Evolutionary conservation across 768 basidiomycete genomes (phyloP).

Genomic region (Lactarius akahatsu): DNA sequence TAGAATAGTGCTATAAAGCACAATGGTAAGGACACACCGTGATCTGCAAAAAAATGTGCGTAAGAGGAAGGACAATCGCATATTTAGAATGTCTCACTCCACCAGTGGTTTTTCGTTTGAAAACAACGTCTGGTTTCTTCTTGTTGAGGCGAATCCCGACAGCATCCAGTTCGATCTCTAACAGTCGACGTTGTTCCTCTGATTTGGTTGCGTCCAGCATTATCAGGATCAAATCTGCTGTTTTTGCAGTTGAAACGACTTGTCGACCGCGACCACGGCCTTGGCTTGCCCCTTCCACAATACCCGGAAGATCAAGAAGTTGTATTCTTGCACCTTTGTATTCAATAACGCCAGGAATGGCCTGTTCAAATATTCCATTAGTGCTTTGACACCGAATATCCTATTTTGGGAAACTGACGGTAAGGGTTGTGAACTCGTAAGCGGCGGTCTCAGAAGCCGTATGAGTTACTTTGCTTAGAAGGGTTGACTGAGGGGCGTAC

Average conservation of each 20-base stretch:
- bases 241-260: slow-evolving; percentile 73
- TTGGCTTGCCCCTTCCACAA: slow-evolving; percentile 91
- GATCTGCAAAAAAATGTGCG: slow-evolving; percentile 48
- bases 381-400: not conserved
- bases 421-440: slow-evolving; percentile 94
- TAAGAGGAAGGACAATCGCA: slow-evolving; percentile 20
- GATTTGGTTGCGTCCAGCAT: slow-evolving; percentile 94
- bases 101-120: slow-evolving; percentile 90
- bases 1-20: slow-evolving; percentile 7
- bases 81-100: slow-evolving; percentile 56
- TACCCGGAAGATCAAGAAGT: slow-evolving; percentile 92
- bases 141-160: slow-evolving; percentile 96
- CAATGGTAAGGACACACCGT: slow-evolving; percentile 47
- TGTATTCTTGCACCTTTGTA: slow-evolving; percentile 94
- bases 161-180: slow-evolving; percentile 93
- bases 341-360: slow-evolving; percentile 96
- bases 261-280: slow-evolving; percentile 92
- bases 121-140: slow-evolving; percentile 87
- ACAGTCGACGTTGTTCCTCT: slow-evolving; percentile 81
- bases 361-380: slow-evolving; percentile 42
- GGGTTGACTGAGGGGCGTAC: slow-evolving; percentile 63
- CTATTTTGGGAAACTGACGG: slow-evolving; percentile 44
- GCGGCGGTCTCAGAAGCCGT: slow-evolving; percentile 87
- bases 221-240: slow-evolving; percentile 79
- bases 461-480: slow-evolving; percentile 88